These are phyloP conservation scores for Aspergillus cavernicola DNA, from an alignment of 495 filamentous ascomycete genomes.

Conservation along the genomic window DNA sequence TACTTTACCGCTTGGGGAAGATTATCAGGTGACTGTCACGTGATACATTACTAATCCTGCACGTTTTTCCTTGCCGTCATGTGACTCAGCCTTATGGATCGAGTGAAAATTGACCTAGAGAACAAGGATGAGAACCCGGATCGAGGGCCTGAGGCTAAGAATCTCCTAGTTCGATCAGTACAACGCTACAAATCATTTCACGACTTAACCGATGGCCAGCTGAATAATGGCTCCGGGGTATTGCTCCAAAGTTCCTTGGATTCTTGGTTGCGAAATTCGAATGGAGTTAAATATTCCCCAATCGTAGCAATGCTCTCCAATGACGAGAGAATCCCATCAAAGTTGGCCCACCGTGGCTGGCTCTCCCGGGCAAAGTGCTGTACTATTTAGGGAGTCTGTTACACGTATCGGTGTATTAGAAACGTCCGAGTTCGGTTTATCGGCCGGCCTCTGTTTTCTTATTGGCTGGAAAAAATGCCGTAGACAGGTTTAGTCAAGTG, in stretches of 20 bases:
- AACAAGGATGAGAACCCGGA: no score
- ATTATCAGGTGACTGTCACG: slow-evolving; percentile 12
- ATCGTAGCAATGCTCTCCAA: slow-evolving; percentile 5
- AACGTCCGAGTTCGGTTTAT: no score
- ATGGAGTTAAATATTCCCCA: no score
- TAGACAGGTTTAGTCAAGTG: not conserved
- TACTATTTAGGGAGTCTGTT: no score
- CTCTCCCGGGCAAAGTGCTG: not conserved
- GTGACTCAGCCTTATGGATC: slow-evolving; percentile 22
- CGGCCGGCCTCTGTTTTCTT: no score
- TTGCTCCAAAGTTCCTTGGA: not conserved
- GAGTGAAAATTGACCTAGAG: not conserved
- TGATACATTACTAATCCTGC: not conserved
- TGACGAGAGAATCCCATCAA: not conserved
- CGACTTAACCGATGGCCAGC: no score
- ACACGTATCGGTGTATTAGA: no score
- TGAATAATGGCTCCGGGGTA: no score
- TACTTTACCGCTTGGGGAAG: slow-evolving; percentile 7
- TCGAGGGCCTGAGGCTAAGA: no score
- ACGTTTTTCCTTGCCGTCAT: slow-evolving; percentile 7
- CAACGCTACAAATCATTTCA: no score
- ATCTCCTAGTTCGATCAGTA: no score
- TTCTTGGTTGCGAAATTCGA: no score
- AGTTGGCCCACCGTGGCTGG: slow-evolving; percentile 4
- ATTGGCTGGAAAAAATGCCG: not conserved